These are phyloP conservation scores for Fusarium sp. DNA, from an alignment of 2,329 filamentous ascomycete genomes.

Conservation along the genomic window DNA sequence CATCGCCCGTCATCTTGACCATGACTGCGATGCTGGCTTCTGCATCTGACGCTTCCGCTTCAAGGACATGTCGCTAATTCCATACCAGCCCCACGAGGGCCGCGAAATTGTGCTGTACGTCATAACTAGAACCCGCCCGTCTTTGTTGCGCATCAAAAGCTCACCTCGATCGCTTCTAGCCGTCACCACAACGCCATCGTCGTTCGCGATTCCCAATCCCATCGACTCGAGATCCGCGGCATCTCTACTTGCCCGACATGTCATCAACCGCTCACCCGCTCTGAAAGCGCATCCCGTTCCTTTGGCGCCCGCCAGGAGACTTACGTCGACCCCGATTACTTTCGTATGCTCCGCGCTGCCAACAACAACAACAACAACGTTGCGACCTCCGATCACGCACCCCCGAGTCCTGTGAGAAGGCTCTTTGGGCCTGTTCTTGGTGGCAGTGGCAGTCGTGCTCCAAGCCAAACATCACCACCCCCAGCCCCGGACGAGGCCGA, in stretches of 20 bases:
- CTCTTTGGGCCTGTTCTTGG: conserved; percentile 59
- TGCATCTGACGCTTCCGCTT: conserved; percentile 30
- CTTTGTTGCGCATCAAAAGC: conserved; percentile 14
- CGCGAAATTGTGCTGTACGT: conserved; percentile 84
- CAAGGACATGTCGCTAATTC: conserved; percentile 73
- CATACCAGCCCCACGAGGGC: conserved; percentile 77
- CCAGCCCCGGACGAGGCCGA: conserved; percentile 52
- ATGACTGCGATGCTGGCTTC: conserved; percentile 42
- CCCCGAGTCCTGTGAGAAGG: conserved; percentile 65
- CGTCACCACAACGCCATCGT: conserved; percentile 94
- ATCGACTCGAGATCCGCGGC: conserved; percentile 83
- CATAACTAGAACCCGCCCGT: conserved; percentile 27
- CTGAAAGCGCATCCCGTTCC: conserved; percentile 55
- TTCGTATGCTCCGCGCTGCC: conserved; percentile 83
- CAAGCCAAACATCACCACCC: conserved; percentile 29
- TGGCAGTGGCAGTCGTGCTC: conserved; percentile 20
- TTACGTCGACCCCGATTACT: conserved; percentile 93
- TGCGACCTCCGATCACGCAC: conserved; percentile 58
- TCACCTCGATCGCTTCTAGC: conserved; percentile 58
- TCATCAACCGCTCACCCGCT: conserved; percentile 72
- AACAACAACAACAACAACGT: conserved; percentile 53
- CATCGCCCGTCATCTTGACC: conserved; percentile 25
- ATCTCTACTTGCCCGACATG: conserved; percentile 91
- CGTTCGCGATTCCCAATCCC: conserved; percentile 85
- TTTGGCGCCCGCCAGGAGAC: conserved; percentile 61